Evolutionary conservation across 2,329 filamentous ascomycete species (phyloP).

Genomic region (Chlorencoelia australis): DNA sequence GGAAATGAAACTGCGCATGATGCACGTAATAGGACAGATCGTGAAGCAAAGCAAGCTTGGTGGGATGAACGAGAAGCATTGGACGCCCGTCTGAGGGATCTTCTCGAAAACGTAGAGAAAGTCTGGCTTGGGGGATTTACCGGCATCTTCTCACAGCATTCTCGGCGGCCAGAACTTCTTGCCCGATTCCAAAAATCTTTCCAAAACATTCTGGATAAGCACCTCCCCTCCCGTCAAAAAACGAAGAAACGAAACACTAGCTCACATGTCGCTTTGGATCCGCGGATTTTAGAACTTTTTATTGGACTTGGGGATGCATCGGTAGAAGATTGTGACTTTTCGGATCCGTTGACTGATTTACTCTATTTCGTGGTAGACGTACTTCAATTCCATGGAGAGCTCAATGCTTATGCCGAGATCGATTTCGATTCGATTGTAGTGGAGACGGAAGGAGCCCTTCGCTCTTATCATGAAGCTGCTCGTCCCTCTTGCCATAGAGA

Average conservation of each 20-base stretch:
- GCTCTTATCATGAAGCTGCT: constrained; percentile 56
- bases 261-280: constrained; percentile 41
- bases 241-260: constrained; percentile 42
- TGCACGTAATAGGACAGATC: constrained; percentile 59
- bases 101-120: constrained; percentile 79
- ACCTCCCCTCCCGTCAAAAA: constrained; percentile 72
- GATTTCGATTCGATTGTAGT: constrained; percentile 90
- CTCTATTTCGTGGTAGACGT: constrained; percentile 96
- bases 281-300: constrained; percentile 75
- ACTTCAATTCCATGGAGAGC: constrained; percentile 90
- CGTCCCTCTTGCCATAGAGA: constrained; percentile 26
- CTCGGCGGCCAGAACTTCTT: constrained; percentile 52
- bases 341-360: constrained; percentile 83
- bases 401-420: constrained; percentile 94
- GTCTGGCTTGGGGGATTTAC: constrained; percentile 94
- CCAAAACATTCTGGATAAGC: constrained; percentile 67
- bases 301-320: constrained; percentile 70
- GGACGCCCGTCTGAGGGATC: constrained; percentile 64
- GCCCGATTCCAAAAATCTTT: constrained; percentile 70
- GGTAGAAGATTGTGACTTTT: constrained; percentile 59
- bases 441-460: constrained; percentile 75
- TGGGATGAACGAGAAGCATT: constrained; percentile 78
- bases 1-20: constrained; percentile 79
- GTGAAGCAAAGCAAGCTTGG: constrained; percentile 73
- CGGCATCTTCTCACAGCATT: constrained; percentile 77